phyloP scores from a whole-genome alignment of 768 basidiomycete genomes.

The Exidia glandulosa region DNA sequence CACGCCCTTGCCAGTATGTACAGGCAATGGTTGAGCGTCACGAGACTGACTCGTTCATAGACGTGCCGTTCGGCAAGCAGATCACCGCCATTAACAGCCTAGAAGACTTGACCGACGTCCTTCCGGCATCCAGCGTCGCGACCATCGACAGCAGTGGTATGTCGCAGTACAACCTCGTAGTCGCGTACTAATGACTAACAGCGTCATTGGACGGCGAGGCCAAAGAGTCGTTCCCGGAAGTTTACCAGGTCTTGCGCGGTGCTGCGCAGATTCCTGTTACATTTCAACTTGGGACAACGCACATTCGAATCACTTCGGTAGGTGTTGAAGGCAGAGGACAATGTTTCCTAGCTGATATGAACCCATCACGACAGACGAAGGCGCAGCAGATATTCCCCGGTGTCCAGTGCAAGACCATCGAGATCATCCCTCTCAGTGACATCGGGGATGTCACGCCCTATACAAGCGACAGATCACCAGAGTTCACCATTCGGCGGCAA shows the following conservation, averaged over 20 bases:
- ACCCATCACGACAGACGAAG: conserved; percentile 39
- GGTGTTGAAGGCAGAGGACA: conserved; percentile 14
- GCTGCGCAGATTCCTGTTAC: conserved; percentile 63
- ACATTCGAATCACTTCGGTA: conserved; percentile 70
- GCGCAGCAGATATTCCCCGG: conserved; percentile 59
- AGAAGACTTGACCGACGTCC: conserved; percentile 38
- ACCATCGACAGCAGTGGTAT: not conserved
- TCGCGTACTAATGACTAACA: conserved; percentile 13
- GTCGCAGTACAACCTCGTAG: not conserved
- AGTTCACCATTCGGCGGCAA: conserved; percentile 71
- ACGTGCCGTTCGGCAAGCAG: conserved; percentile 38
- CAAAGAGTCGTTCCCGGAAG: conserved; percentile 42
- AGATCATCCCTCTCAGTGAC: conserved; percentile 69
- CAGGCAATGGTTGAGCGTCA: not conserved
- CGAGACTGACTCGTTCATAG: conserved; percentile 20
- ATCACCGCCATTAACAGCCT: conserved; percentile 56
- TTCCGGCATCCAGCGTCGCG: not conserved
- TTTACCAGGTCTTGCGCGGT: conserved; percentile 54
- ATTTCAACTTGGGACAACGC: conserved; percentile 54
- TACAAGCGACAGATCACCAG: conserved; percentile 56
- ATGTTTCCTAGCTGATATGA: not conserved
- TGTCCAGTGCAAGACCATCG: conserved; percentile 65
- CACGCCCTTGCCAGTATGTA: conserved; percentile 48
- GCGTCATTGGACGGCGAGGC: conserved; percentile 54
- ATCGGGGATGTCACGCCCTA: conserved; percentile 79